Conservation (phyloP, 768 basidiomycete genomes). For the Mycena latifolia region DNA sequence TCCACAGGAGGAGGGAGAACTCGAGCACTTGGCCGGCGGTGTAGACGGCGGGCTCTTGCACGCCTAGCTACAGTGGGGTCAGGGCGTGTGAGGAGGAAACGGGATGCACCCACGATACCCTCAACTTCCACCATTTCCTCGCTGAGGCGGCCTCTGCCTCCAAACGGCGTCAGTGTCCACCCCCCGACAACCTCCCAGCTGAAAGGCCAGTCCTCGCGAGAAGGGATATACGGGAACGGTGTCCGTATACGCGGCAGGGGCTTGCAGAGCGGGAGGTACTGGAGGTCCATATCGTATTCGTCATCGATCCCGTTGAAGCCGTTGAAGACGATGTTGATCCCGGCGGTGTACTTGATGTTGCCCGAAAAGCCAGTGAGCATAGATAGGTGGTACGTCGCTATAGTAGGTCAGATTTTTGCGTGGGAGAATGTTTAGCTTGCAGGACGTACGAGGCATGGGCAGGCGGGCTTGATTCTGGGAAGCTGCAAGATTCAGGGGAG, state of each 20-base stretch:
- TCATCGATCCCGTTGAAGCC: slow-evolving; percentile 20
- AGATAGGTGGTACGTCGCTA: slow-evolving; percentile 19
- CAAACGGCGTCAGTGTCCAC: slow-evolving; percentile 31
- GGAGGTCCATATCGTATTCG: slow-evolving; percentile 27
- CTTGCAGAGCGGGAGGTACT: slow-evolving; percentile 12
- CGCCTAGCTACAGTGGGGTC: background rate
- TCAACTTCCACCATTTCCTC: slow-evolving; percentile 26
- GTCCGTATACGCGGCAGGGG: background rate
- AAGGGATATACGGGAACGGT: slow-evolving; percentile 14
- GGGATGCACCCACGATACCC: slow-evolving; percentile 13
- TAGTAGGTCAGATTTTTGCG: background rate
- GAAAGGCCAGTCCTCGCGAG: slow-evolving; percentile 32
- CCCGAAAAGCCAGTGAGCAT: slow-evolving; percentile 13
- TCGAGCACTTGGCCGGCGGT: slow-evolving; percentile 17
- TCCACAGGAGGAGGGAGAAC: slow-evolving; percentile 23
- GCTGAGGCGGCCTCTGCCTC: slow-evolving; percentile 19
- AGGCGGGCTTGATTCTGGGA: slow-evolving; percentile 20
- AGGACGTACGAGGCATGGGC: slow-evolving; percentile 17
- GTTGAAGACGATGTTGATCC: slow-evolving; percentile 22
- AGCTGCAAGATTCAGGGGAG: background rate
- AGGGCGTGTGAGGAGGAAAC: background rate
- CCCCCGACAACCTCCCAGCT: slow-evolving; percentile 24
- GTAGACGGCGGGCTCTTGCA: slow-evolving; percentile 22
- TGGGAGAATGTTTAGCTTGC: no score
- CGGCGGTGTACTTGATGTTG: slow-evolving; percentile 19